Conservation (phyloP, 306 rosid species). For the Hippophae tibetana region DNA sequence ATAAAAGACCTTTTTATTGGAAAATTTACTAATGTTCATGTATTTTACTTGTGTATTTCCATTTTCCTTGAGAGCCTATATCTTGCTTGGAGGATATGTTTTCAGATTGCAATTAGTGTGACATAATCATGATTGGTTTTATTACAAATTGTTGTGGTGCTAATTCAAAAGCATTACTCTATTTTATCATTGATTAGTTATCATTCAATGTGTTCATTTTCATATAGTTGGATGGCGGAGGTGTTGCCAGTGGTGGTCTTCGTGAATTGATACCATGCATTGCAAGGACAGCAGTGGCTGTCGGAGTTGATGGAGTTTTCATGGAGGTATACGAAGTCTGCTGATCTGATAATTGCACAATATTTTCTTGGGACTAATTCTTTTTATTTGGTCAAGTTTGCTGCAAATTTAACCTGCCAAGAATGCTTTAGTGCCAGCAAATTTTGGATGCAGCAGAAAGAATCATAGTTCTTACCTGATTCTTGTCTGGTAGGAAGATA, state of each 20-base stretch:
- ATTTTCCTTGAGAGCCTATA: too few species aligned
- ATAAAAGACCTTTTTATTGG: too few species aligned
- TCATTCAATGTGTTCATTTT: constrained; percentile 17
- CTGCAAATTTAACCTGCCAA: background rate
- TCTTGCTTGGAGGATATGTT: too few species aligned
- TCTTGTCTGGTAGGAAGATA: too few species aligned
- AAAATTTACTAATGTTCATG: too few species aligned
- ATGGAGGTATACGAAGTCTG: constrained; percentile 62
- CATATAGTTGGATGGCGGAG: constrained; percentile 84
- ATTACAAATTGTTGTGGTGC: too few species aligned
- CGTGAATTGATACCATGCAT: constrained; percentile 95
- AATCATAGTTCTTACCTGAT: too few species aligned
- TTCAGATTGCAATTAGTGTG: too few species aligned
- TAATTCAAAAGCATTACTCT: too few species aligned
- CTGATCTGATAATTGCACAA: constrained; percentile 2
- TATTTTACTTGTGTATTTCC: too few species aligned
- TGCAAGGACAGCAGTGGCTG: constrained; percentile 92
- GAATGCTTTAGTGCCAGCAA: background rate
- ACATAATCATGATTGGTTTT: too few species aligned
- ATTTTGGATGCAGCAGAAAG: too few species aligned
- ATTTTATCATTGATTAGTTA: constrained; percentile 10
- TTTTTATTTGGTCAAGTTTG: background rate
- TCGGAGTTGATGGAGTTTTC: constrained; percentile 96
- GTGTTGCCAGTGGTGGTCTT: constrained; percentile 98
- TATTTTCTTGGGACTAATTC: background rate